Percentiles rank a stretch among this genome's conserved stretches.
Conservation (phyloP, 2,329 filamentous ascomycete species). For the Fusarium longipes region DNA sequence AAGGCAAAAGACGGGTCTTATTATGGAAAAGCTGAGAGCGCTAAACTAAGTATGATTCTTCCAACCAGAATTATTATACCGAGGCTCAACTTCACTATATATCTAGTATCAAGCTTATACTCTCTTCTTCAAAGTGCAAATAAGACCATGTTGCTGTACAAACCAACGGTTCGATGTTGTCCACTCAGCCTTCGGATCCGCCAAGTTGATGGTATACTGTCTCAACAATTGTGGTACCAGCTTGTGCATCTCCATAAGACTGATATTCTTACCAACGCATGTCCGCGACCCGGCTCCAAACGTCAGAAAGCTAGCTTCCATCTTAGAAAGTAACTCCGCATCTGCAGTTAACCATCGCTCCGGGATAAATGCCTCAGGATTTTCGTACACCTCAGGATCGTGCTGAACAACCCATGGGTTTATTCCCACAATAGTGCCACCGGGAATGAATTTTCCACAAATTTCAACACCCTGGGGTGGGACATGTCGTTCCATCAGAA, state of each 20-base stretch:
- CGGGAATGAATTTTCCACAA: neutral
- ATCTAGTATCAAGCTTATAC: neutral
- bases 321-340: neutral
- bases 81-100: too few species aligned
- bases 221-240: neutral
- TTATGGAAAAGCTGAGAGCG: too few species aligned
- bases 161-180: constrained; percentile 1
- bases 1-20: too few species aligned
- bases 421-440: neutral
- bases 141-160: neutral
- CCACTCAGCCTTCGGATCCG: neutral
- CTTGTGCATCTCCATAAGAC: neutral
- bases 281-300: neutral
- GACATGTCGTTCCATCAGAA: constrained; percentile 15
- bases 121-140: neutral
- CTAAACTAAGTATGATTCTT: too few species aligned
- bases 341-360: constrained; percentile 1
- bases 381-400: neutral
- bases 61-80: too few species aligned
- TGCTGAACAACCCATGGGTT: neutral
- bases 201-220: neutral
- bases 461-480: neutral
- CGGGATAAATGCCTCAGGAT: neutral
- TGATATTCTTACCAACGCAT: neutral
- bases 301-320: neutral